phyloP scores from a whole-genome alignment of 2,329 filamentous ascomycete species.

The Fusarium siculi region DNA sequence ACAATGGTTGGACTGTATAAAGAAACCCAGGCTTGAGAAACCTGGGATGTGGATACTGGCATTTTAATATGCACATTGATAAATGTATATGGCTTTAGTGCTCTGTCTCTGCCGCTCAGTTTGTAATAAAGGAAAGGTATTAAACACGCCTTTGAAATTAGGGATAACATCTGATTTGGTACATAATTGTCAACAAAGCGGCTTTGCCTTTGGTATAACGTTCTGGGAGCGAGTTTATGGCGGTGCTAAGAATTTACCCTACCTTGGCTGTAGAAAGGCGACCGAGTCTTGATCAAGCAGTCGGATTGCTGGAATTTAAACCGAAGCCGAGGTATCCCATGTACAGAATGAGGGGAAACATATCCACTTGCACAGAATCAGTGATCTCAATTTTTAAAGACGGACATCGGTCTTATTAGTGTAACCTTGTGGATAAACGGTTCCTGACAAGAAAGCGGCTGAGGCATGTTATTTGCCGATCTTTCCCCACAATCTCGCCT shows the following conservation, averaged over 20 bases:
- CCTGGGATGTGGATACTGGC: too few relatives aligned
- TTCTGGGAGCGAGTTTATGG: not conserved
- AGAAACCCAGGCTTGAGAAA: not conserved
- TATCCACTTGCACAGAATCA: not conserved
- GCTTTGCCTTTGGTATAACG: not conserved
- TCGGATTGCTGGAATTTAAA: fast-evolving
- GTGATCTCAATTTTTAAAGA: fast-evolving
- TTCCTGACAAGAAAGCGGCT: not conserved
- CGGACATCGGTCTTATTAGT: not conserved
- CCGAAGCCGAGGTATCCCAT: not conserved
- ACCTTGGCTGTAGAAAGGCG: not conserved
- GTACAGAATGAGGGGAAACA: not conserved
- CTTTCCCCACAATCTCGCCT: not conserved
- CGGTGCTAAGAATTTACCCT: not conserved
- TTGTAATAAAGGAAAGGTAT: not conserved
- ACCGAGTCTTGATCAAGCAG: not conserved
- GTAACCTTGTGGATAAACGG: not conserved
- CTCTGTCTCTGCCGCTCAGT: not conserved
- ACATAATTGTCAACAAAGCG: fast-evolving
- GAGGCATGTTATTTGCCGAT: not conserved
- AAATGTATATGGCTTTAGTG: fast-evolving
- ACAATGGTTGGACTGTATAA: not conserved
- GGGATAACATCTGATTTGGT: too few relatives aligned
- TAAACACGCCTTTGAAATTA: too few relatives aligned
- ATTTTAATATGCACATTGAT: not conserved